A percentile compares a stretch with the other conserved stretches of the same genome.
These are phyloP conservation scores for Phialophora macrospora DNA, from an alignment of 2,329 filamentous ascomycete species.

Conservation along the genomic window DNA sequence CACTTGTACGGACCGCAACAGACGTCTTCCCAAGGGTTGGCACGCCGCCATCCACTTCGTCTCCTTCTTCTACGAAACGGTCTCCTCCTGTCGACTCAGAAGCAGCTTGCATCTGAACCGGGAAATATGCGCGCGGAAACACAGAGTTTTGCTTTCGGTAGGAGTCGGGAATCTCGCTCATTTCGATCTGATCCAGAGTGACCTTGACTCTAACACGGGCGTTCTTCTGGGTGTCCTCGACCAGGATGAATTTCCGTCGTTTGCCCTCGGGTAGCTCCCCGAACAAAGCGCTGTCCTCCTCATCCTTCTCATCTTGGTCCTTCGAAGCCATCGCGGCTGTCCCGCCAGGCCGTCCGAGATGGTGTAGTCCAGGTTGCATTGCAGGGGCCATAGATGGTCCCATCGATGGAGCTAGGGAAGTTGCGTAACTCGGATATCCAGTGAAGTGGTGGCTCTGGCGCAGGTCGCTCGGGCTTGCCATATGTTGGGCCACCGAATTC, in stretches of 20 bases:
- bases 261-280: conserved; percentile 87
- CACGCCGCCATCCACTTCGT: conserved; percentile 51
- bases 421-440: conserved; percentile 69
- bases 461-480: conserved; percentile 64
- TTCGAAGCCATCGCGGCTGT: conserved; percentile 39
- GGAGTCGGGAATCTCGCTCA: conserved; percentile 93
- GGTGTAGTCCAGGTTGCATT: conserved; percentile 62
- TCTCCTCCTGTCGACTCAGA: conserved; percentile 72
- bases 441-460: conserved; percentile 77
- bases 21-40: conserved; percentile 52
- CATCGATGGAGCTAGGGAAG: conserved; percentile 64
- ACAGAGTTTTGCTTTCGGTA: conserved; percentile 90
- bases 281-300: conserved; percentile 73
- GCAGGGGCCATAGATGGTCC: conserved; percentile 67
- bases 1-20: conserved; percentile 65
- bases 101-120: conserved; percentile 87
- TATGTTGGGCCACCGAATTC: conserved; percentile 33
- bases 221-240: conserved; percentile 83
- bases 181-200: conserved; percentile 89
- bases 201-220: conserved; percentile 85
- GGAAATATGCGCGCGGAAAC: conserved; percentile 88
- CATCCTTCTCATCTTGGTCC: conserved; percentile 43
- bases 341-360: conserved; percentile 41
- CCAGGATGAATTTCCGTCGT: conserved; percentile 93
- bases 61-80: conserved; percentile 74